Evolutionary conservation across 2,329 filamentous ascomycete species (phyloP), one percentile per base, ranked within the genome.

Genomic region (Exophiala calicioides): DNA sequence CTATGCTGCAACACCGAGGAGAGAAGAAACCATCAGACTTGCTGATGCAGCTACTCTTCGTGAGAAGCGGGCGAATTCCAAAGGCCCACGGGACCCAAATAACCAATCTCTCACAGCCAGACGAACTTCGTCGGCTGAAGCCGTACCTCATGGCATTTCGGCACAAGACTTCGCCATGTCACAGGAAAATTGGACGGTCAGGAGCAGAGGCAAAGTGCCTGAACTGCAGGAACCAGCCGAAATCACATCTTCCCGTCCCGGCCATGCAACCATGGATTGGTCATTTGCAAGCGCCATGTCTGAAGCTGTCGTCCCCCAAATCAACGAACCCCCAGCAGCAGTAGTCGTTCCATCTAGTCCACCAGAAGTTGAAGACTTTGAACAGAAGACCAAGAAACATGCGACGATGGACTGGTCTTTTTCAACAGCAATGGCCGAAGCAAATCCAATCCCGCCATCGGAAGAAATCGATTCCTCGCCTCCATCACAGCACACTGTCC

Each of bases 31-130:
- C 13, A 73, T 77, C 59, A 69, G 77, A 55, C 65, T 78, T 41
- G 69, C 73, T 13, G 69, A 77, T 58, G 68, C 74, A 5, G 71
- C 78, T 31, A 83, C 80, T 1, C 70, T 82, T 42, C 76, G 74
- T 48, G 78, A 79, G 12, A 78, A 75, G 46, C 69, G 75, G 32
- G 72, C 74, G 19, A 76, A 74, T 57, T 67, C 71, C 40, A 68
- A 76, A 35, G 33, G 59, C 61, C 38, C 68, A 62, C 31, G 67
- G 65, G 69, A 68, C 6, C 62, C 60, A 30, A 65, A 64, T 13
- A 60, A 58, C n/a, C 65, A 36, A 58, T 58, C 46, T 63, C 60
- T 56, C 56, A 67, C 38, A 35, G 57, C 32, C 20, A 50, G 56
- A 44, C 55, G 57, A 46, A 48, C 59, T 26, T 57, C 57, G n/a